phyloP scores from a whole-genome alignment of 257 asterid species.

The Sherardia arvensis region DNA sequence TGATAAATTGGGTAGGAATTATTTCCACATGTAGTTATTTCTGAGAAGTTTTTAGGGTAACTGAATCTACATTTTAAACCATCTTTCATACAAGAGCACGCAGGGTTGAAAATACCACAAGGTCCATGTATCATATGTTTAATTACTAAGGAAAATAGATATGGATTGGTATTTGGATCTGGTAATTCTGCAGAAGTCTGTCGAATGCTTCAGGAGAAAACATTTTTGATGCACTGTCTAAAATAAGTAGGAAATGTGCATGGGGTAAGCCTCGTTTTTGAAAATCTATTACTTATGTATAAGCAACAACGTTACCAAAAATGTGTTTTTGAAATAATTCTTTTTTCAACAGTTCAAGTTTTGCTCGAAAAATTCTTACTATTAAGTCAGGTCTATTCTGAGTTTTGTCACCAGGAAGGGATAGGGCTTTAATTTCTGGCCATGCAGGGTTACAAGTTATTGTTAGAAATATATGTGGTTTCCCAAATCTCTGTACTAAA shows the following conservation, averaged over 20 bases:
- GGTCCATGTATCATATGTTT: not conserved
- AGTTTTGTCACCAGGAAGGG: not conserved
- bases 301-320: not conserved
- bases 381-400: not conserved
- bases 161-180: not conserved
- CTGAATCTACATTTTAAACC: too few relatives aligned
- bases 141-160: rapidly evolving
- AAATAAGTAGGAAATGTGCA: not conserved
- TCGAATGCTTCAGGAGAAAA: not conserved
- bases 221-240: not conserved
- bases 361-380: not conserved
- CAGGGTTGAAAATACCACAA: not conserved
- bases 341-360: not conserved
- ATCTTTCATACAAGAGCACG: too few relatives aligned
- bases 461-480: too few relatives aligned
- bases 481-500: too few relatives aligned
- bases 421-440: not conserved
- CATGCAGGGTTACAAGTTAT: too few relatives aligned
- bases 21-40: too few relatives aligned
- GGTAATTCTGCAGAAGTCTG: not conserved
- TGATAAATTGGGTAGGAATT: too few relatives aligned
- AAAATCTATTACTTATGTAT: not conserved
- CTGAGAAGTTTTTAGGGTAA: too few relatives aligned
- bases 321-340: not conserved
- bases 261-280: too few relatives aligned